Evolutionary conservation across 1,284 basidiomycete species (phyloP).

Genomic region (Sparassis latifolia): DNA sequence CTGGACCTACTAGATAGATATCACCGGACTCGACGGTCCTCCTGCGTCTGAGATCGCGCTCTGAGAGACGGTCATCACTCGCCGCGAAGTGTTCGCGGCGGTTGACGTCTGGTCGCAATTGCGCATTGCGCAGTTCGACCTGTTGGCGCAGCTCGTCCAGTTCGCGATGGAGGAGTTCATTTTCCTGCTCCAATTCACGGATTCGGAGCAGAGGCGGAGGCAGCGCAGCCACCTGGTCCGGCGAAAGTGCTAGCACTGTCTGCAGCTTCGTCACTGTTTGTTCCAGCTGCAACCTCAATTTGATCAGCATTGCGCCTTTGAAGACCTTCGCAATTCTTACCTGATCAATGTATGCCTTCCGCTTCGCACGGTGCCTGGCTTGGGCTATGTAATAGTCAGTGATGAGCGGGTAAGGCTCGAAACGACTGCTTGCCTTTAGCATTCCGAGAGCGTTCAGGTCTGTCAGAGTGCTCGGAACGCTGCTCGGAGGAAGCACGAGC

Average conservation of each 20-base stretch:
- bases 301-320: no score
- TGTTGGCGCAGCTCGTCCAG: slow-evolving; percentile 62
- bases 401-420: no score
- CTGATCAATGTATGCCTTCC: slow-evolving; percentile 90
- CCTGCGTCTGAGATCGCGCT: slow-evolving; percentile 61
- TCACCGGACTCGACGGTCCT: slow-evolving; percentile 43
- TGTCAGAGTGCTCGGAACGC: slow-evolving; percentile 22
- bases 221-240: slow-evolving; percentile 62
- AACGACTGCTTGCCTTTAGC: slow-evolving; percentile 20
- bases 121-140: slow-evolving; percentile 30
- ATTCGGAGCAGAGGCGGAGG: slow-evolving; percentile 66
- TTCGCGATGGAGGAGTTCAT: slow-evolving; percentile 57
- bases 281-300: slow-evolving; percentile 47
- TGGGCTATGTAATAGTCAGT: slow-evolving; percentile 48
- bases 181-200: slow-evolving; percentile 72
- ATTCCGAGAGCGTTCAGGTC: slow-evolving; percentile 59
- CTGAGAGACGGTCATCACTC: slow-evolving; percentile 30
- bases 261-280: slow-evolving; percentile 77
- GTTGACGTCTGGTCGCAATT: slow-evolving; percentile 23
- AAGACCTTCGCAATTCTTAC: slow-evolving; percentile 32
- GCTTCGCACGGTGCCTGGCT: slow-evolving; percentile 85
- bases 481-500: slow-evolving; percentile 15
- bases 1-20: slow-evolving; percentile 45
- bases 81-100: slow-evolving; percentile 11
- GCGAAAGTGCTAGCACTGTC: slow-evolving; percentile 57